Evolutionary conservation across 192 early-diverging fungal species (phyloP), one percentile per base, ranked within the genome.

Genomic region (Linnemannia exigua): DNA sequence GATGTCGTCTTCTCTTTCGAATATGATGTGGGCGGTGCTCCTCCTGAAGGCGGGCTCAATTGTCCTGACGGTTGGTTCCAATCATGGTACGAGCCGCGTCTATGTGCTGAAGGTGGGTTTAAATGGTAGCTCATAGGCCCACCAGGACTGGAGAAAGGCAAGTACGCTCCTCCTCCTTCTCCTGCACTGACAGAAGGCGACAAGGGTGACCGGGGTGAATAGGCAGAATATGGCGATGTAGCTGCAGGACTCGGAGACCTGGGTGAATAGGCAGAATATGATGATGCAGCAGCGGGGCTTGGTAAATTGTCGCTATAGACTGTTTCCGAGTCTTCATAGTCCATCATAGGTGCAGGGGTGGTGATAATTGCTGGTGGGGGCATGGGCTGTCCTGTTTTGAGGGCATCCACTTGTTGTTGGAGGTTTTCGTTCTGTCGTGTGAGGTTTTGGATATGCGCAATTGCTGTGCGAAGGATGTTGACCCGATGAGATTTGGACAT

Each of bases 381-480:
- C 74, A 83, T 71, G 50, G 80, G 70, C 19, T 50, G 47, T 36
- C 48, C 80, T 28, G 44, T 28, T 48, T 74, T 50, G 33, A 79
- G 52, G 61, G 82, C 72, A 4, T 79, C 76, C 46, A 69, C 52
- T 20, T 79, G 70, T 75, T 70, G 79, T 37, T 70, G 75, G 46
- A 95, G 78, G 7, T 77, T 75, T 1, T 76, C 66, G 80, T 95
- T 95, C 79, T 90, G 88, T 2, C 87, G 79, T 31, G 93, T 91
- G 37, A 95, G 82, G 31, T 90, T 88, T 74, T 89, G 91, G 83
- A 95, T 94, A 67, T 95, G 92, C 6, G 84, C 75, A 14, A 90
- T 88, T 1, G 90, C 86, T 38, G 79, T 74, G 22, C 87, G 82
- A 1, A 91, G 78, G 31, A 88, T 78, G 31, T 90, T 89, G 22